Base-by-base conservation (phyloP, 768 basidiomycete species). In the Tylopilus subfusipes region DNA sequence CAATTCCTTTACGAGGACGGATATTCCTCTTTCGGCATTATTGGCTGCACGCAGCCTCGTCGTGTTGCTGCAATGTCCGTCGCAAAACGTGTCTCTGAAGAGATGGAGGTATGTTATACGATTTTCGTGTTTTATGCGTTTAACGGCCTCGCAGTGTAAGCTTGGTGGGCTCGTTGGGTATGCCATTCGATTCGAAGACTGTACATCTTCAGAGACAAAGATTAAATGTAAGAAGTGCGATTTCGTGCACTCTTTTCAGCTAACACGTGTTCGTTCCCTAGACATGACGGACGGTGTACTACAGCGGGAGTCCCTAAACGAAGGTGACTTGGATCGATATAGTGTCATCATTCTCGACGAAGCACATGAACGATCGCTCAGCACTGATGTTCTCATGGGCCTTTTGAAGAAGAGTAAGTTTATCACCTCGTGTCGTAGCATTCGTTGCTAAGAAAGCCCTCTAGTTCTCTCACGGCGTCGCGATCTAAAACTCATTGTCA, bases 221-320 rank as follows among this genome's bases (percentile, higher is more conserved):
- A 98, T 98, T 67, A 99, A 99, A 76, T 98, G 95, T 95, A 55
- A 56, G 85, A 55, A 56, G 85, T 73, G 14, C 22, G 38, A 10
- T 42, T n/a, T 22, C 5, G 31, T 42, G 13, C 22, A 14, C 10
- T 42, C 19, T 56, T 19, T 11, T 16, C 11, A n/a, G 24, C 29
- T 53, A 6, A 51, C 38, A 16, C 6, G 16, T 27, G 19, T 43
- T 10, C 60, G 22, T 55, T 56, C 18, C 49, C 14, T 53, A 97
- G 95, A 94, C 67, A 98, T 98, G 97, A 99, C 97, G 3, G 97
- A 99, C 60, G 97, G 97, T 76, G 94, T 99, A 2, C 78, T 99
- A 10, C 83, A 98, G n/a, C 88, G 96, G 65, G 97, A 99, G 70
- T 98, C 97, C 1, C 73, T 98, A 38, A 98, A 98, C 60, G 97